Conservation (phyloP, 2,329 filamentous ascomycete species). For the Penicillium sp. region DNA sequence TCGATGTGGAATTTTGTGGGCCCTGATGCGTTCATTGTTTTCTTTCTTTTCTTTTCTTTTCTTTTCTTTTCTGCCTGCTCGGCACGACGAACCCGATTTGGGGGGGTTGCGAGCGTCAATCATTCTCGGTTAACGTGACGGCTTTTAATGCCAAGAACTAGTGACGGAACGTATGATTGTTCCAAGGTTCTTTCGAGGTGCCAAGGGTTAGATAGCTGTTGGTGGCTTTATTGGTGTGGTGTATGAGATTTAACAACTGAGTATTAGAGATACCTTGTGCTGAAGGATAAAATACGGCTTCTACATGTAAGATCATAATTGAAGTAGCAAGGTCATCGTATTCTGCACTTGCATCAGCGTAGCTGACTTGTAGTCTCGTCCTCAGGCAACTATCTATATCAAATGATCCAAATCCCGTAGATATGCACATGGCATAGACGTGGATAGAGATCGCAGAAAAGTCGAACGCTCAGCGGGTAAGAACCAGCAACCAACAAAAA, state of each 20-base stretch:
- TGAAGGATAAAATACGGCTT: neutral
- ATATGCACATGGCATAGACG: constrained; percentile 13
- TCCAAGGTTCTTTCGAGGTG: neutral
- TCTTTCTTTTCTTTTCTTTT: neutral
- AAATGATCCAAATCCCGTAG: constrained; percentile 10
- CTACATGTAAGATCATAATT: neutral
- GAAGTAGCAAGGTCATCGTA: constrained; percentile 12
- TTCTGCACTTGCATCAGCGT: constrained; percentile 14
- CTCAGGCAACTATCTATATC: constrained; percentile 15
- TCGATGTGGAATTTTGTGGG: neutral
- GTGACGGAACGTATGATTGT: no score
- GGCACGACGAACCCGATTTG: neutral
- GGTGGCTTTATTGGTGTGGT: neutral
- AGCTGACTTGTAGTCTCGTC: constrained; percentile 10
- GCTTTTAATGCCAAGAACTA: neutral
- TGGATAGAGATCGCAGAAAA: constrained; percentile 15
- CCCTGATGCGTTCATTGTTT: neutral
- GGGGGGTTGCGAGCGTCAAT: neutral
- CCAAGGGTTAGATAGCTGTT: neutral
- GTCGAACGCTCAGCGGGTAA: constrained; percentile 14
- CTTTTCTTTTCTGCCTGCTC: neutral
- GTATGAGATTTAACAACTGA: neutral
- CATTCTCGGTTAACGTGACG: neutral
- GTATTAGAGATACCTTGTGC: neutral
- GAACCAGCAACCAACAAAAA: constrained; percentile 9